Base-by-base conservation (phyloP, 2,329 filamentous ascomycete species). In the Knufia petricola region DNA sequence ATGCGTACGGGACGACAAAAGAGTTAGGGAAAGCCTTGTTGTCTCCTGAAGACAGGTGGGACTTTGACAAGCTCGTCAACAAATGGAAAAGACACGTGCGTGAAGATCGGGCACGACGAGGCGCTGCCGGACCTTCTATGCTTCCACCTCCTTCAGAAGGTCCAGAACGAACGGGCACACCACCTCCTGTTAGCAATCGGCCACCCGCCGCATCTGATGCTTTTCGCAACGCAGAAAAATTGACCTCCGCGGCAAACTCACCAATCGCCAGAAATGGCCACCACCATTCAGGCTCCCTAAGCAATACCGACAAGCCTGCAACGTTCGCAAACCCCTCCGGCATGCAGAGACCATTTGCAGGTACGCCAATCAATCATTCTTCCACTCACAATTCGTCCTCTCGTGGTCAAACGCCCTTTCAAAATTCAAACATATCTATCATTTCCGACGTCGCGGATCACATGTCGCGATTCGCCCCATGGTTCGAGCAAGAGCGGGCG, bases 71-170 rank as follows among this genome's bases (percentile, higher is more conserved):
- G 28, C 59, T 74, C 3, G 63, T 74, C 10, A 60, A 66, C 2
- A 73, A 72, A 51, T 74, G 71, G 71, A 71, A 66, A 51, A 62
- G 67, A 1, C 69, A 70, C 23, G 65, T 72, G 9, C 66, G 43
- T n/a, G 58, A 60, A 38, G 58, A 60, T 37, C 48, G 48, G 30
- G 52, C 48, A 40, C 44, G 57, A 21, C 47, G 53, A 37, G 43
- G 43, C 20, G 43, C 7, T 17, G n/a, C 15, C 10, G 32, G 32
- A 3, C 24, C 32, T 6, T 36, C 43, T 2, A 46, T 46, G 43
- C 32, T 46, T 10, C 43, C 43, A 38, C 30, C 43, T n/a, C 30
- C 10, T 12, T 37, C 43, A 23, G 32, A 46, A 9, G 21, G 13
- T 30, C 10, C 37, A 2, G 30, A 36, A n/a, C 17, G 12, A 24